A percentile compares a stretch with the other conserved stretches of the same genome.
These are phyloP conservation scores for Eucalyptus pumila DNA, from an alignment of 345 rosid genomes.

Conservation along the genomic window DNA sequence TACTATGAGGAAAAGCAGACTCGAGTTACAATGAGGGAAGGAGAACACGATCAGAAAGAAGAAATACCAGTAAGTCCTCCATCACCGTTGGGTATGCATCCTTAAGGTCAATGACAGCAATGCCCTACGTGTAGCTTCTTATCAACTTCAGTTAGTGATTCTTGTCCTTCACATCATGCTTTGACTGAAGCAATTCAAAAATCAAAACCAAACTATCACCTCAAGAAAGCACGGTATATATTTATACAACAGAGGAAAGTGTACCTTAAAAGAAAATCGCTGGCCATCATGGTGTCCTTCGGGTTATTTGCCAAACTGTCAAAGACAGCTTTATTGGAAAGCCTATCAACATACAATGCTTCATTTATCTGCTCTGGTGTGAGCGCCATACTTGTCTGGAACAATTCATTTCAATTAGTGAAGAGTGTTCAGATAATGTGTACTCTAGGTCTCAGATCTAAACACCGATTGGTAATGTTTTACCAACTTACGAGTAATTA, in stretches of 20 bases:
- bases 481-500: background rate
- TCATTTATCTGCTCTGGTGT: constrained; percentile 80
- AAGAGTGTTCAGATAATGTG: background rate
- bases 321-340: constrained; percentile 69
- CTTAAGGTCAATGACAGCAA: constrained; percentile 62
- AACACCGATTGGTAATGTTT: background rate
- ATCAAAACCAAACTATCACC: background rate
- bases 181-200: constrained; percentile 25
- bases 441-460: background rate
- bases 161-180: constrained; percentile 65
- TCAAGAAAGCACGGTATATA: background rate
- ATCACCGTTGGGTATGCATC: constrained; percentile 73
- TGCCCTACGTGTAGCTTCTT: constrained; percentile 50
- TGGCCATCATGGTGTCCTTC: constrained; percentile 62
- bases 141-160: constrained; percentile 42
- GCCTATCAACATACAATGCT: constrained; percentile 46
- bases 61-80: constrained; percentile 72
- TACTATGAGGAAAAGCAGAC: background rate
- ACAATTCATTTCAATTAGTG: background rate
- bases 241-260: background rate
- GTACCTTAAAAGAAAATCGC: constrained; percentile 84
- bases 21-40: background rate
- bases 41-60: background rate
- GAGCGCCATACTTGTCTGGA: constrained; percentile 56
- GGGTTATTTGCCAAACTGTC: constrained; percentile 69